Base-by-base conservation (phyloP, 75 land plant species). In the Pseudotsuga menziesii region DNA sequence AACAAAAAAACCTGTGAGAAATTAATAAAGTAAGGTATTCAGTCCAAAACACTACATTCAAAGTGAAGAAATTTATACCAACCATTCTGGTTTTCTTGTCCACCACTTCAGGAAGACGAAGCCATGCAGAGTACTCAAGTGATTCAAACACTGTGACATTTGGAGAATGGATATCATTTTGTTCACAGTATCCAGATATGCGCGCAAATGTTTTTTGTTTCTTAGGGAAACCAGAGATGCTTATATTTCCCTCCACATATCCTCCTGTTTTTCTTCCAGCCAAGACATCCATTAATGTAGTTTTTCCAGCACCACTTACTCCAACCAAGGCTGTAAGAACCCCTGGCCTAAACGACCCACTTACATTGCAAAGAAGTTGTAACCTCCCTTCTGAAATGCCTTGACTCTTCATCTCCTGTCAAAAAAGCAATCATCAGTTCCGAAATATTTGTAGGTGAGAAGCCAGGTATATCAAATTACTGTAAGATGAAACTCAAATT, bases 301-400 rank as follows among this genome's bases (percentile, higher is more conserved):
- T 76, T 70, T 81, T 81, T 35, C 83, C 81, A 54, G 83, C 83
- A 14, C 84, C 84, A 36, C 84, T 82, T 20, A 60, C 84, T 39
- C 84, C 84, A 52, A 82, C 57, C 52, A 82, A 64, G 36, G 84
- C 84, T 74, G 84, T 82, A 74, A 80, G 83, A 19, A 81, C 66
- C n/a, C 84, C 84, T 54, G 88, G 88, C 62, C 83, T 60, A 62
- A 86, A 86, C 17, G 83, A 62, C 54, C 83, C 84, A 73, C 83
- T 82, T 9, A 82, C 64, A 61, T 73, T 15, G 35, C 12, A 55
- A 55, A 73, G 75, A 22, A 73, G 75, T 52, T 55, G 75, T 44
- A 73, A 26, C 57, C 26, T 73, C 9, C 52, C 23, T 73, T 73
- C 56, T 36, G 48, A 27, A 22, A 73, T 1, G 25, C 75, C 75